Conservation (phyloP, 2,329 filamentous ascomycete species). For the Talaromyces sp. region DNA sequence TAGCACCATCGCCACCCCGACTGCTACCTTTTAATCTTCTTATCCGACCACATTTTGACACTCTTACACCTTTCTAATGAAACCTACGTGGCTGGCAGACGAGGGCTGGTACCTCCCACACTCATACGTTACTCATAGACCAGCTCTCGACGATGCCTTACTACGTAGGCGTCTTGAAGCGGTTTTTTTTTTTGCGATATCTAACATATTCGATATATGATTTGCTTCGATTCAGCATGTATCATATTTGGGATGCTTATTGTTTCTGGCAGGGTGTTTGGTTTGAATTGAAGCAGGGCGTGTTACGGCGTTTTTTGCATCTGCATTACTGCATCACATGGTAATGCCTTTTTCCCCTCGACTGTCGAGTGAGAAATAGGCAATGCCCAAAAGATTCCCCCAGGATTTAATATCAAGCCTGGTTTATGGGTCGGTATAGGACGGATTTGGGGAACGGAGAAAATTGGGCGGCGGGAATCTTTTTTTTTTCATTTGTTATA, state of each 20-base stretch:
- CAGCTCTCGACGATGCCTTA: constrained; percentile 12
- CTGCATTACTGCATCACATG: not conserved
- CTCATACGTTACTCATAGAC: not conserved
- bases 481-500: constrained; percentile 17
- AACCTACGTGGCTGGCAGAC: constrained; percentile 14
- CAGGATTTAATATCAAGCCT: not conserved
- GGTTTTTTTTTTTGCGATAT: not conserved
- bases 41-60: constrained; percentile 18
- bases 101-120: constrained; percentile 18
- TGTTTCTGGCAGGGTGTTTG: not conserved
- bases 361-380: not conserved
- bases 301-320: not conserved
- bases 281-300: not conserved
- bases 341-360: not conserved
- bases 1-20: constrained; percentile 20
- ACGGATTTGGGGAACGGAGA: not conserved
- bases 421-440: not conserved
- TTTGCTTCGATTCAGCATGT: constrained; percentile 10
- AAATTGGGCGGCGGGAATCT: not conserved
- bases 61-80: constrained; percentile 15
- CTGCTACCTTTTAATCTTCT: constrained; percentile 1
- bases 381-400: not conserved
- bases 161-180: constrained; percentile 6
- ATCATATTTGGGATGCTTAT: constrained; percentile 4
- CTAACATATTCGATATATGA: constrained; percentile 2